phyloP scores from a whole-genome alignment of 2,329 filamentous ascomycete genomes.

The Alternaria novae-zelandiae region DNA sequence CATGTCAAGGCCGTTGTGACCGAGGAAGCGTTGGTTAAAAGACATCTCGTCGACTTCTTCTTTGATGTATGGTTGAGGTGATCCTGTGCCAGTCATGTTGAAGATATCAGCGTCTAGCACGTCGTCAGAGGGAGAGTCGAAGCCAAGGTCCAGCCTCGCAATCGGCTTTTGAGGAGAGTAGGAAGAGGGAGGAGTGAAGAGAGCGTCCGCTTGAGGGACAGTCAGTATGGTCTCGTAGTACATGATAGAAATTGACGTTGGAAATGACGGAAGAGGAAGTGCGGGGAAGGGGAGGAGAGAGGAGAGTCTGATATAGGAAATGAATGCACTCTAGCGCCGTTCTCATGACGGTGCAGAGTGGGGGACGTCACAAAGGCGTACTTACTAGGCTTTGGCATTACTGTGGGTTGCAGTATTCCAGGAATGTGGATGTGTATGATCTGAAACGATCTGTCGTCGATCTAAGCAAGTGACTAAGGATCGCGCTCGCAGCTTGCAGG shows the following conservation, averaged over 20 bases:
- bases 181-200: slow-evolving; percentile 51
- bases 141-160: slow-evolving; percentile 46
- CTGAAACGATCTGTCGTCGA: slow-evolving; percentile 48
- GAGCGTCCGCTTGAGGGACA: slow-evolving; percentile 51
- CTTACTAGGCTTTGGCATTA: slow-evolving; percentile 51
- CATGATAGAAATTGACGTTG: slow-evolving; percentile 33
- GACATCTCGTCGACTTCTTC: slow-evolving; percentile 69
- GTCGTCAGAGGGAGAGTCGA: slow-evolving; percentile 50
- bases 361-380: slow-evolving; percentile 41
- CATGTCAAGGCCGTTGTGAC: slow-evolving; percentile 59
- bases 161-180: slow-evolving; percentile 49
- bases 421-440: slow-evolving; percentile 47
- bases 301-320: slow-evolving; percentile 34
- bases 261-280: slow-evolving; percentile 20
- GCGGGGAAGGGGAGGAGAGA: slow-evolving; percentile 4
- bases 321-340: slow-evolving; percentile 21
- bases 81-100: slow-evolving; percentile 63
- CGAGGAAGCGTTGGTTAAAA: slow-evolving; percentile 60
- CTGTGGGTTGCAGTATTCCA: slow-evolving; percentile 46
- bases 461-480: slow-evolving; percentile 44
- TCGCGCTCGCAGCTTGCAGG: slow-evolving; percentile 40
- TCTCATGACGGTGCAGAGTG: slow-evolving; percentile 42
- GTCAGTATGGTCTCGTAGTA: slow-evolving; percentile 47
- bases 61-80: slow-evolving; percentile 69
- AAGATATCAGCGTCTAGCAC: slow-evolving; percentile 53